A percentile compares a stretch with the other conserved stretches of the same genome.
phyloP scores from a whole-genome alignment of 768 basidiomycete genomes.

The Mycena capillaripes region DNA sequence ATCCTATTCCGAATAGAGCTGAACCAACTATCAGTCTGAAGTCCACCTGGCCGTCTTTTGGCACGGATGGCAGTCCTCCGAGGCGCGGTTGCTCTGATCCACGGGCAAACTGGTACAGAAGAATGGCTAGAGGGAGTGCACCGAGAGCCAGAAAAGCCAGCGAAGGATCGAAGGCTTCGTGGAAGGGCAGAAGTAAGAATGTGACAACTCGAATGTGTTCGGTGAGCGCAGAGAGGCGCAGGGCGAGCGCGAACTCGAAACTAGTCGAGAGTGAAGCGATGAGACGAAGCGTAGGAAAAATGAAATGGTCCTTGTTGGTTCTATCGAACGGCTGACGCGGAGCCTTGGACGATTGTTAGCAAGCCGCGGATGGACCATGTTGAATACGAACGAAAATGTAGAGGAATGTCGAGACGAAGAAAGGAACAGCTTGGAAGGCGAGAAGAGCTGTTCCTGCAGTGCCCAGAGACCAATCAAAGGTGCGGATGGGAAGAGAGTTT shows the following conservation, averaged over 20 bases:
- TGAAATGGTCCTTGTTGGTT: not conserved
- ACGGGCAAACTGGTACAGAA: constrained; percentile 59
- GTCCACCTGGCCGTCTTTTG: constrained; percentile 58
- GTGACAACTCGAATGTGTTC: constrained; percentile 63
- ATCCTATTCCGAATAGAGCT: constrained; percentile 72
- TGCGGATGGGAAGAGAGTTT: constrained; percentile 38
- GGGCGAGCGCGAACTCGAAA: constrained; percentile 66
- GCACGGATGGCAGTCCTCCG: constrained; percentile 61
- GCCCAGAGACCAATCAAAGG: constrained; percentile 59
- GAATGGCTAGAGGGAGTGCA: constrained; percentile 61
- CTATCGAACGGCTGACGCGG: constrained; percentile 18
- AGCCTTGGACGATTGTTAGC: constrained; percentile 17
- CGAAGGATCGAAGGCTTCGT: constrained; percentile 68
- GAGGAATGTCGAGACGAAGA: constrained; percentile 48
- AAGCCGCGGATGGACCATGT: constrained; percentile 30
- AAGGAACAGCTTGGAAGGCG: constrained; percentile 54
- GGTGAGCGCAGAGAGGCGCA: constrained; percentile 67
- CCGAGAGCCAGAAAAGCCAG: constrained; percentile 67
- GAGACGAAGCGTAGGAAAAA: constrained; percentile 46
- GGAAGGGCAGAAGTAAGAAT: constrained; percentile 66
- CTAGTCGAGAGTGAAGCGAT: constrained; percentile 58
- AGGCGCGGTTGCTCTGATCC: constrained; percentile 55
- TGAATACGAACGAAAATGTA: constrained; percentile 47
- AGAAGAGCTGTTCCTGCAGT: constrained; percentile 52
- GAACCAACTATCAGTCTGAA: constrained; percentile 62